Conservation (phyloP, 2,329 filamentous ascomycete genomes). For the Macrophomina phaseolina region DNA sequence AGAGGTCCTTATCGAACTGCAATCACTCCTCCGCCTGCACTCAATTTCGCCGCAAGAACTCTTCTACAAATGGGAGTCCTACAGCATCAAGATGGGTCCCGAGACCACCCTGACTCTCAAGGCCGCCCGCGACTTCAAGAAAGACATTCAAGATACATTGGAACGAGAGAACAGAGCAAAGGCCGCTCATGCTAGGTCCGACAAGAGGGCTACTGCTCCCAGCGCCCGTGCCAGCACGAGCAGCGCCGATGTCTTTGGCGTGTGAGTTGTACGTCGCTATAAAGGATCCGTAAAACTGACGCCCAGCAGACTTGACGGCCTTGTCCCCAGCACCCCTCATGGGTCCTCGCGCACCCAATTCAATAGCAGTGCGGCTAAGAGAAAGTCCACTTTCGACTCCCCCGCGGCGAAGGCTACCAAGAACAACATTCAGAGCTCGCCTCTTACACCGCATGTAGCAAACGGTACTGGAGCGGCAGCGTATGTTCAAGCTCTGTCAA, state of each 20-base stretch:
- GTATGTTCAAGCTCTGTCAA: slow-evolving; percentile 40
- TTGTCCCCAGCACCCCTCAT: slow-evolving; percentile 53
- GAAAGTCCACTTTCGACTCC: slow-evolving; percentile 59
- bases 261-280: slow-evolving; percentile 58
- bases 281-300: slow-evolving; percentile 1
- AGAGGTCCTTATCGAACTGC: slow-evolving; percentile 80
- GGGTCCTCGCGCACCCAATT: slow-evolving; percentile 36
- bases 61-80: slow-evolving; percentile 99
- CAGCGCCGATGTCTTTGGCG: slow-evolving; percentile 73
- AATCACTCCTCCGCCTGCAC: slow-evolving; percentile 85
- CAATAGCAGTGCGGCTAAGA: slow-evolving; percentile 57
- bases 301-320: slow-evolving; percentile 51
- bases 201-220: slow-evolving; percentile 67
- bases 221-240: slow-evolving; percentile 63
- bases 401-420: slow-evolving; percentile 54
- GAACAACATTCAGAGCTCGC: slow-evolving; percentile 57
- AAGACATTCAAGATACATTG: slow-evolving; percentile 81
- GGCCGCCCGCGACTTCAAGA: slow-evolving; percentile 79
- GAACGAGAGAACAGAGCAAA: slow-evolving; percentile 77
- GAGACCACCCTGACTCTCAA: slow-evolving; percentile 74
- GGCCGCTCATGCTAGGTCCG: slow-evolving; percentile 60
- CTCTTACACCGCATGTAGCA: slow-evolving; percentile 50
- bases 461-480: slow-evolving; percentile 43
- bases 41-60: slow-evolving; percentile 82
- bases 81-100: slow-evolving; percentile 94